These are phyloP conservation scores for Xenosphaeropsis pyriputrescens DNA, from an alignment of 2,329 filamentous ascomycete species.

Conservation along the genomic window DNA sequence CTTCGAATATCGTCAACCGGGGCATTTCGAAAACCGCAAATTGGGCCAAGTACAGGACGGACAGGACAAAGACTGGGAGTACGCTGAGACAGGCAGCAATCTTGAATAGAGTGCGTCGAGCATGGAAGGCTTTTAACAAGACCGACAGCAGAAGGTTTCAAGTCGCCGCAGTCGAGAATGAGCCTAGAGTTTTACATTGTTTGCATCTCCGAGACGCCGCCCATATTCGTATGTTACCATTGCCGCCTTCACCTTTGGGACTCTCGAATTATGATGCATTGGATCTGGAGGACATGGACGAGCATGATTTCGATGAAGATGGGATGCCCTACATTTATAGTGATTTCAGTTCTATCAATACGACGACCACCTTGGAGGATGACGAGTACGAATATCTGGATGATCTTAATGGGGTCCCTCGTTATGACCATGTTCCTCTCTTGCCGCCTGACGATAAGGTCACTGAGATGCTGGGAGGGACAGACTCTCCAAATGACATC, in stretches of 20 bases:
- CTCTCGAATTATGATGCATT: conserved; percentile 19
- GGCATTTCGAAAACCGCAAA: conserved; percentile 28
- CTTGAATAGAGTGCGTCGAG: conserved; percentile 32
- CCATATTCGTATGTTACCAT: conserved; percentile 2
- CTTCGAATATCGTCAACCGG: conserved; percentile 53
- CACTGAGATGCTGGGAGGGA: conserved; percentile 14
- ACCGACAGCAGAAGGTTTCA: too few species aligned
- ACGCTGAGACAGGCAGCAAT: conserved; percentile 50
- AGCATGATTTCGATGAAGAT: conserved; percentile 9
- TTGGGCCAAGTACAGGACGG: conserved; percentile 29
- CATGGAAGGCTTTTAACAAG: too few species aligned
- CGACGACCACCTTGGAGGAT: conserved; percentile 14
- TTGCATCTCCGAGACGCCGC: too few species aligned
- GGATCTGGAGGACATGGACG: conserved; percentile 11
- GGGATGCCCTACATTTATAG: conserved; percentile 11
- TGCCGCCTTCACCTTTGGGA: conserved; percentile 17
- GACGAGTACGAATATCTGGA: conserved; percentile 18
- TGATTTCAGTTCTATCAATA: conserved; percentile 10
- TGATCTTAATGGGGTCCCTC: conserved; percentile 16
- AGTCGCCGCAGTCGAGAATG: too few species aligned
- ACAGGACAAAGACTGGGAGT: conserved; percentile 25
- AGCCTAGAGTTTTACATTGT: too few species aligned
- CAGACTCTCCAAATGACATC: conserved; percentile 11
- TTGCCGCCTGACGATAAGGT: conserved; percentile 13
- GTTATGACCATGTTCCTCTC: conserved; percentile 11